A percentile compares a stretch with the other conserved stretches of the same genome.
Evolutionary conservation across 345 rosid genomes (phyloP).

Genomic region (Eucalyptus camaldulensis): DNA sequence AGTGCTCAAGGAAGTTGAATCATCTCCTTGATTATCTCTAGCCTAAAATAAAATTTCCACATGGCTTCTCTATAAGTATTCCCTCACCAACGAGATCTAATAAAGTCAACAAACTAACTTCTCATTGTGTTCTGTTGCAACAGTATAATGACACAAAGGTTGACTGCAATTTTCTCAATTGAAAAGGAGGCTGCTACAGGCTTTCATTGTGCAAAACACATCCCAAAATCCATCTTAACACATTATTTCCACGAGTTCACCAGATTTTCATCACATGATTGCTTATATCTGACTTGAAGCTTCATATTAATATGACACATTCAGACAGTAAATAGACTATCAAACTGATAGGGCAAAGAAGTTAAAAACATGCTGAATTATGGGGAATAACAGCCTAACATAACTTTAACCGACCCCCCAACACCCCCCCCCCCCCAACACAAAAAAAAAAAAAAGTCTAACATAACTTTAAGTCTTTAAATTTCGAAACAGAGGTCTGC

Average conservation of each 20-base stretch:
- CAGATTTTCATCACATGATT: background rate
- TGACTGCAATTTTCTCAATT: background rate
- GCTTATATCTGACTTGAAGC: background rate
- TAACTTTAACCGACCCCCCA: background rate
- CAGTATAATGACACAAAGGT: background rate
- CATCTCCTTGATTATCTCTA: constrained; percentile 3
- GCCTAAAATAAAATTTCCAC: background rate
- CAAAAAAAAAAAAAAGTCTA: background rate
- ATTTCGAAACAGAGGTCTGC: background rate
- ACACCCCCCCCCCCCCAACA: too few relatives aligned
- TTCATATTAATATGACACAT: background rate
- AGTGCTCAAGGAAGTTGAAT: background rate
- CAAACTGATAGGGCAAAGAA: background rate
- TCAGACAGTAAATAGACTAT: background rate
- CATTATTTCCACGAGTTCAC: background rate
- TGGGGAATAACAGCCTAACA: background rate
- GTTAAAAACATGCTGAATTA: background rate
- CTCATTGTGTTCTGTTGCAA: background rate
- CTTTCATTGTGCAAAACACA: background rate
- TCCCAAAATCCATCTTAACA: background rate
- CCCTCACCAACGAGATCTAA: background rate
- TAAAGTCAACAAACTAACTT: background rate
- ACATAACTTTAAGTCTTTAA: background rate
- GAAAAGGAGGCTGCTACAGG: background rate
- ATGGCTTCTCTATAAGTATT: background rate